Evolutionary conservation across 352 stramenopile genomes (phyloP).

Genomic region (Phytophthora tentaculata): DNA sequence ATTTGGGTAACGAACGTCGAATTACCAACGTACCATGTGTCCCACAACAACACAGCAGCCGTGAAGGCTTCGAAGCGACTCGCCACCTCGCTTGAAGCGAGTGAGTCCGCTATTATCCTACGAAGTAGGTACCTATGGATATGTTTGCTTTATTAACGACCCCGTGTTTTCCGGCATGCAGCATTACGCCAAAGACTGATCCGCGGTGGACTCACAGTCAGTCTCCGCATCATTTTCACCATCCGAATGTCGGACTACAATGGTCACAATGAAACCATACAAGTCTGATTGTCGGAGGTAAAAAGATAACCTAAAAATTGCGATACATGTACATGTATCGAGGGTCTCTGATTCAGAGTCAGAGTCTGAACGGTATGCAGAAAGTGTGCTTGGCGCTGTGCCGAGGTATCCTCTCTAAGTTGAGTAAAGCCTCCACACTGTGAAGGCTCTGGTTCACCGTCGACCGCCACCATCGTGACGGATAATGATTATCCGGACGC

Average conservation of each 20-base stretch:
- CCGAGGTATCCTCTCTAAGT: too few relatives aligned
- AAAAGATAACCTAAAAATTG: too few relatives aligned
- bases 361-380: too few relatives aligned
- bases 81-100: not conserved
- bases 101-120: too few relatives aligned
- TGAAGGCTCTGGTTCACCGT: not conserved
- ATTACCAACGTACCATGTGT: slow-evolving; percentile 14
- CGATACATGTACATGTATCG: too few relatives aligned
- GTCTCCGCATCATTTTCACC: not conserved
- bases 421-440: too few relatives aligned
- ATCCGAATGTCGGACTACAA: slow-evolving; percentile 2
- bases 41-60: not conserved
- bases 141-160: too few relatives aligned
- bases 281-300: too few relatives aligned
- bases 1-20: not conserved
- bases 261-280: too few relatives aligned
- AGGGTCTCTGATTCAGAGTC: too few relatives aligned
- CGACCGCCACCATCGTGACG: slow-evolving; percentile 7
- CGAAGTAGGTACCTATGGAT: too few relatives aligned
- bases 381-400: too few relatives aligned
- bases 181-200: not conserved
- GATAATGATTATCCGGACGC: slow-evolving; percentile 15
- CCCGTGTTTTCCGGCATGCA: not conserved
- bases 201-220: not conserved
- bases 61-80: not conserved